phyloP scores from a whole-genome alignment of 345 rosid species.

The Euphorbia tirucalli region DNA sequence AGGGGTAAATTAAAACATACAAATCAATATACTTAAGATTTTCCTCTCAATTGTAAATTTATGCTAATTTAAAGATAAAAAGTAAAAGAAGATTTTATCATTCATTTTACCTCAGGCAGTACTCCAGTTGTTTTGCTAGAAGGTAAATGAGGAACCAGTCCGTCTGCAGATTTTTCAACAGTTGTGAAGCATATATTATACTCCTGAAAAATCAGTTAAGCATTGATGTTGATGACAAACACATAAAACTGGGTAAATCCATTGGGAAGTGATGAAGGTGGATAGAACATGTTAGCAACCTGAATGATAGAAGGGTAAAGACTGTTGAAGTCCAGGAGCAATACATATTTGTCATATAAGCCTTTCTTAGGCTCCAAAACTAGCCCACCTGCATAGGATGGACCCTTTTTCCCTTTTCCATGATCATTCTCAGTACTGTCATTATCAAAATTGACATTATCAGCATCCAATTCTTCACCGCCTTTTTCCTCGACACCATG shows the following conservation, averaged over 20 bases:
- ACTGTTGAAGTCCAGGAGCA: constrained; percentile 97
- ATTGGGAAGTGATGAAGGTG: constrained; percentile 13
- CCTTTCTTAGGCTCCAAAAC: constrained; percentile 98
- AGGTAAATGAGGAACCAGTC: constrained; percentile 67
- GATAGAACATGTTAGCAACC: constrained; percentile 42
- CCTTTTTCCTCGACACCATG: constrained; percentile 44
- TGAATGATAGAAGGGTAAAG: constrained; percentile 99
- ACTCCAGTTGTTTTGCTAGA: constrained; percentile 68
- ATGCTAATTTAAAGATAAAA: neutral
- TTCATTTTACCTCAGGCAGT: constrained; percentile 73
- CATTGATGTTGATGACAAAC: constrained; percentile 8
- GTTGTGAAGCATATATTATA: constrained; percentile 98
- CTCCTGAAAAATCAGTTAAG: constrained; percentile 54
- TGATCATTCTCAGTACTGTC: constrained; percentile 40
- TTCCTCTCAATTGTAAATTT: neutral
- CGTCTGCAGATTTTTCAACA: constrained; percentile 76
- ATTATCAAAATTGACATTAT: constrained; percentile 40
- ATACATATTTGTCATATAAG: constrained; percentile 84
- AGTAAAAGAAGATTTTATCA: neutral
- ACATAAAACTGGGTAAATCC: neutral
- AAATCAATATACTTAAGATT: neutral
- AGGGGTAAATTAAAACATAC: neutral
- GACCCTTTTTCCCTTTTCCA: constrained; percentile 73
- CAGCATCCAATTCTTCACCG: constrained; percentile 47
- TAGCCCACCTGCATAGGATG: constrained; percentile 92